Evolutionary conservation across 139 green algal species (phyloP).

Genomic region (Picochlorum sp.): DNA sequence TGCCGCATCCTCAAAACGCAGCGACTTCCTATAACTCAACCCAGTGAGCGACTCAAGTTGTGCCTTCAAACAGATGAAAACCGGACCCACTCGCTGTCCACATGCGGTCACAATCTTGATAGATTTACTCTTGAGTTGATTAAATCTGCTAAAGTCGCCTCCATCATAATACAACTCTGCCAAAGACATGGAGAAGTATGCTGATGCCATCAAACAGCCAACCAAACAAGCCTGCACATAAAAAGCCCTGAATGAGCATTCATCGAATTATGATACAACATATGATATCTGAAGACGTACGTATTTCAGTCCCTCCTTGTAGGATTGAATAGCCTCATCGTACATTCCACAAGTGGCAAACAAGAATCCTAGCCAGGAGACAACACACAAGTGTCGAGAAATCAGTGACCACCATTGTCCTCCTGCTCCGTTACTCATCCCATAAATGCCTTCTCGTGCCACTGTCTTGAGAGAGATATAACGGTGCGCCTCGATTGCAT

Average conservation of each 20-base stretch:
- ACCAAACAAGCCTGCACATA: too few species aligned
- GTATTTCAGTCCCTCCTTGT: constrained; percentile 36
- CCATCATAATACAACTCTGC: too few species aligned
- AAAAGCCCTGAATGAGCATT: too few species aligned
- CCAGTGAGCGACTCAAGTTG: too few species aligned
- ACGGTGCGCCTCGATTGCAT: neutral
- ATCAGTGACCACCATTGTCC: constrained; percentile 30
- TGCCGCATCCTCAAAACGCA: neutral
- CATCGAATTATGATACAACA: neutral
- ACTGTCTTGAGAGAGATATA: neutral
- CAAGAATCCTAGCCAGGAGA: constrained; percentile 34
- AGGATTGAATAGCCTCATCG: constrained; percentile 40
- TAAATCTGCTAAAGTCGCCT: too few species aligned
- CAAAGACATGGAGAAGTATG: too few species aligned
- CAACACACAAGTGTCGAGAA: constrained; percentile 24
- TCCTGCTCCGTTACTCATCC: neutral
- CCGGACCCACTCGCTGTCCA: too few species aligned
- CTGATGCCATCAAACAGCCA: too few species aligned
- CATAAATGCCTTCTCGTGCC: too few species aligned
- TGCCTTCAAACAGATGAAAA: too few species aligned
- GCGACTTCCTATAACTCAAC: neutral
- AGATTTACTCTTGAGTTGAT: too few species aligned
- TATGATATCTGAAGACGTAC: constrained; percentile 1
- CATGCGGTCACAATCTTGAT: too few species aligned
- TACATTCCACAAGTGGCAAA: constrained; percentile 36